These are phyloP conservation scores for Chrysoporthe deuterocubensis DNA, from an alignment of 2,329 filamentous ascomycete species.

Conservation along the genomic window DNA sequence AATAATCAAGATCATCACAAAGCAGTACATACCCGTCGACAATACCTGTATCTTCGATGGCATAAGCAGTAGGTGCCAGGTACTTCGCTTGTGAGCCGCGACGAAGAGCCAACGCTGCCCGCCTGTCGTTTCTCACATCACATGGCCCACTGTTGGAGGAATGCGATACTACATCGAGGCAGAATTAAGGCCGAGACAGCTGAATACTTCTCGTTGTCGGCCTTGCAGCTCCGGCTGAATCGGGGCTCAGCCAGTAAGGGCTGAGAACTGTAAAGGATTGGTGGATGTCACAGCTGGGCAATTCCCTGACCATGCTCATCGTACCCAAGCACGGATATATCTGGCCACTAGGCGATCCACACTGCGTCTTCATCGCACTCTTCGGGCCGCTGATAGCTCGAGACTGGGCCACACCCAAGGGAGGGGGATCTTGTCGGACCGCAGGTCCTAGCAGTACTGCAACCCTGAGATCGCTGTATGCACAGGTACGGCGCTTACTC, in stretches of 20 bases:
- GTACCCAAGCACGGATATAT: background rate
- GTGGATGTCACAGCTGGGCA: slow-evolving; percentile 12
- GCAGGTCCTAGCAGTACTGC: slow-evolving; percentile 28
- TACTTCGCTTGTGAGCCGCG: slow-evolving; percentile 54
- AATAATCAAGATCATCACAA: slow-evolving; percentile 84
- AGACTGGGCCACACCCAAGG: slow-evolving; percentile 14
- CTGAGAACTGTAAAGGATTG: slow-evolving; percentile 11
- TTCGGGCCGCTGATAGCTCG: slow-evolving; percentile 22
- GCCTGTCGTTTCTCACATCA: background rate
- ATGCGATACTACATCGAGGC: background rate
- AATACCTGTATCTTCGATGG: slow-evolving; percentile 75
- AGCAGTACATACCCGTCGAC: slow-evolving; percentile 73
- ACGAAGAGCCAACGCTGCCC: background rate
- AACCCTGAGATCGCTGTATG: slow-evolving; percentile 19
- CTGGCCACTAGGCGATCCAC: background rate
- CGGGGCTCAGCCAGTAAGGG: slow-evolving; percentile 11
- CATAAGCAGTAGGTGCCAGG: slow-evolving; percentile 64
- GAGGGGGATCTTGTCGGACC: slow-evolving; percentile 28
- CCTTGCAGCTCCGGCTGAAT: slow-evolving; percentile 18
- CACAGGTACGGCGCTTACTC: slow-evolving; percentile 11
- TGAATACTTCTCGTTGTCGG: slow-evolving; percentile 9
- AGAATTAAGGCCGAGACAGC: slow-evolving; percentile 1
- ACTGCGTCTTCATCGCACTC: slow-evolving; percentile 15
- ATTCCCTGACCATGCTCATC: background rate
- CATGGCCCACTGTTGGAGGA: background rate